phyloP scores from a whole-genome alignment of 164 flowering plant species.

The Magnolia changhungtana region DNA sequence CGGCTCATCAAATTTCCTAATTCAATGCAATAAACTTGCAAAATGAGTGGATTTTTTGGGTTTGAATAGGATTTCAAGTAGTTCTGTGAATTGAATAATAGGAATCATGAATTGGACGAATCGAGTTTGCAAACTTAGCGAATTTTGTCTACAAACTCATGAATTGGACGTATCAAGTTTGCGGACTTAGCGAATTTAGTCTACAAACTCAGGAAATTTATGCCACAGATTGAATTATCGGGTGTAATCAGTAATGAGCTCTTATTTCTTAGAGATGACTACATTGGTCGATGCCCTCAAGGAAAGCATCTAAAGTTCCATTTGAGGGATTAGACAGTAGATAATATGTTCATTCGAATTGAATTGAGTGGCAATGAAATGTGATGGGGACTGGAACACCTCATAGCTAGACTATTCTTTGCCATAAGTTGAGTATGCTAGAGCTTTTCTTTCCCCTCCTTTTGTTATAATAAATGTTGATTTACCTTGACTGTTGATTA shows the following conservation, averaged over 20 bases:
- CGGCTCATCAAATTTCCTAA: background rate
- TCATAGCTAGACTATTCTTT: too few species aligned
- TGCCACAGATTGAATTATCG: too few species aligned
- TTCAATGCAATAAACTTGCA: background rate
- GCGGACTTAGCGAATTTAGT: background rate
- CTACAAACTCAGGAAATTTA: too few species aligned
- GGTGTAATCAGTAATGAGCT: background rate
- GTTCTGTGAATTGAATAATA: background rate
- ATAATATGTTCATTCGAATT: background rate
- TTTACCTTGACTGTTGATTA: too few species aligned
- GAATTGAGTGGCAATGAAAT: background rate
- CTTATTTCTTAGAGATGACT: background rate
- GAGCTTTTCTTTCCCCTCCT: too few species aligned
- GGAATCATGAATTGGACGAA: background rate
- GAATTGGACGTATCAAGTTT: background rate
- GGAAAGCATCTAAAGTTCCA: background rate
- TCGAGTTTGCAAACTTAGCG: background rate
- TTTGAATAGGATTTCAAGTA: background rate
- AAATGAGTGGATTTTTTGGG: background rate
- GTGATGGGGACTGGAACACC: too few species aligned
- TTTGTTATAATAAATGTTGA: too few species aligned
- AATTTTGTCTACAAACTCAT: too few species aligned
- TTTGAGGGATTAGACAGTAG: background rate
- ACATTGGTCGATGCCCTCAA: background rate
- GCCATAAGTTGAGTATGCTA: too few species aligned